Conservation (phyloP, 2,329 filamentous ascomycete species). For the Aspergillus sp. region DNA sequence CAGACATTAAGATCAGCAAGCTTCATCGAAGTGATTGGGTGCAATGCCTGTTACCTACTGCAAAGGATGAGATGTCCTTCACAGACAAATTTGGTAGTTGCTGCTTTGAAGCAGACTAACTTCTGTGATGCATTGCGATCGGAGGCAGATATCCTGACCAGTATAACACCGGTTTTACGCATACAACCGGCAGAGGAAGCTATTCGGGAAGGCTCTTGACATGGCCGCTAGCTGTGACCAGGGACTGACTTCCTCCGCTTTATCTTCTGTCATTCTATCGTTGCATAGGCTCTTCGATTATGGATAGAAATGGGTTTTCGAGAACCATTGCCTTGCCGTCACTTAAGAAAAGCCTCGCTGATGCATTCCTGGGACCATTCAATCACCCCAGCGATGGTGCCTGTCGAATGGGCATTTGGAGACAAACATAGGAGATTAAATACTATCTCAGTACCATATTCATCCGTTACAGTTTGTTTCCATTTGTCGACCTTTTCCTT, state of each 20-base stretch:
- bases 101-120: too few relatives aligned
- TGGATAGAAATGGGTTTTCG: neutral
- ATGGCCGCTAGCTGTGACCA: constrained; percentile 2
- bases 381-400: neutral
- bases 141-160: too few relatives aligned
- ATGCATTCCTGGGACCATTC: neutral
- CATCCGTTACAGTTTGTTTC: neutral
- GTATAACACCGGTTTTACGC: too few relatives aligned
- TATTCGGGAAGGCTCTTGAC: neutral
- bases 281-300: neutral
- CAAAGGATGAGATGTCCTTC: too few relatives aligned
- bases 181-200: neutral
- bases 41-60: too few relatives aligned
- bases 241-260: constrained; percentile 13
- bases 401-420: neutral
- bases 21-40: too few relatives aligned
- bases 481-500: neutral
- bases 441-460: neutral
- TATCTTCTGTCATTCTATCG: neutral
- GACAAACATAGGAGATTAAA: neutral
- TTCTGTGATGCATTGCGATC: too few relatives aligned
- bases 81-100: too few relatives aligned
- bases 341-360: neutral
- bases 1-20: too few relatives aligned
- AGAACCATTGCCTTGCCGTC: neutral